Evolutionary conservation across 1,284 basidiomycete genomes (phyloP).

Genomic region (Rhodotorula sp.): DNA sequence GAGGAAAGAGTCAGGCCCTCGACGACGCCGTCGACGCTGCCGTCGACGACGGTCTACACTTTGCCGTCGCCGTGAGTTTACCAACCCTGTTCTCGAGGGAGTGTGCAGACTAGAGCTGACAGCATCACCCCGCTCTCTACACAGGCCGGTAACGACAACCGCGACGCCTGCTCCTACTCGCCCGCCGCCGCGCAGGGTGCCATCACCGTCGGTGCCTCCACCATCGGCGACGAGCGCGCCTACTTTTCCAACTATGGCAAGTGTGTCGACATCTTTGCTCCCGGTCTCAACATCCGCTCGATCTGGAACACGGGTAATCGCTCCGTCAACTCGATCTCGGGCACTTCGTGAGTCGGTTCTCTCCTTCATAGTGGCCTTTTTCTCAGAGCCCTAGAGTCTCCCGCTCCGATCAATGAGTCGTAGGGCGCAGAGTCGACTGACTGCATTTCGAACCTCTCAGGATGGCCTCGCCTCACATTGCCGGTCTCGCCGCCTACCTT

Average conservation of each 20-base stretch:
- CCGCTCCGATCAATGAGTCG: too few relatives aligned
- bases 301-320: slow-evolving; percentile 64
- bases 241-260: slow-evolving; percentile 64
- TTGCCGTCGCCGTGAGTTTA: slow-evolving; percentile 68
- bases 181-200: slow-evolving; percentile 72
- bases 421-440: not conserved
- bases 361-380: too few relatives aligned
- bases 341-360: slow-evolving; percentile 50
- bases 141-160: slow-evolving; percentile 57
- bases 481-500: slow-evolving; percentile 77
- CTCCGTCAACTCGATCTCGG: slow-evolving; percentile 67
- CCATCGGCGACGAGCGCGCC: slow-evolving; percentile 74
- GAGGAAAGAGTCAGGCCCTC: slow-evolving; percentile 84
- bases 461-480: slow-evolving; percentile 63
- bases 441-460: slow-evolving; percentile 52
- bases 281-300: slow-evolving; percentile 62
- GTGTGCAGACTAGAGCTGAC: not conserved
- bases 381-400: too few relatives aligned
- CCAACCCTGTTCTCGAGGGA: not conserved
- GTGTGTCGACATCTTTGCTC: slow-evolving; percentile 70
- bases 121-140: not conserved
- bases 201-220: slow-evolving; percentile 82
- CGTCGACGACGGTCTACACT: slow-evolving; percentile 81
- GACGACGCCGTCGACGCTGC: slow-evolving; percentile 84
- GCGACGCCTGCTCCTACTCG: slow-evolving; percentile 75